A percentile compares a stretch with the other conserved stretches of the same genome.
phyloP scores from a whole-genome alignment of 352 stramenopile genomes.

The Peronospora tabacina region DNA sequence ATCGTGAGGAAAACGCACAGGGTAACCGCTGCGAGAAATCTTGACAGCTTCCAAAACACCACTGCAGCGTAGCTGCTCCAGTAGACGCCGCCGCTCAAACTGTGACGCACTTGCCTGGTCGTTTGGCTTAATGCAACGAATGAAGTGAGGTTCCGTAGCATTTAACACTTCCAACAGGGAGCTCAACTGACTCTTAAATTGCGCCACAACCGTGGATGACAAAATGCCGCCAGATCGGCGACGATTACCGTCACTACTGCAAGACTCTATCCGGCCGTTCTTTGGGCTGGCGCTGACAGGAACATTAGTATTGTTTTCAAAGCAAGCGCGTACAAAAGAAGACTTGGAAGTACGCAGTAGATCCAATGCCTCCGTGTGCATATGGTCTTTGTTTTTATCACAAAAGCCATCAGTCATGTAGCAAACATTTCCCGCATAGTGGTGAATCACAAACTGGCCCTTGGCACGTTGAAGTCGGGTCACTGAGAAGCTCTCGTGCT shows the following conservation, averaged over 20 bases:
- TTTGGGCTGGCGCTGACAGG: conserved; percentile 17
- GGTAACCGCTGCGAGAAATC: conserved; percentile 85
- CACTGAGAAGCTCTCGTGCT: conserved; percentile 62
- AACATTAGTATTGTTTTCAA: conserved; percentile 35
- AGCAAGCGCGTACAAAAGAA: conserved; percentile 63
- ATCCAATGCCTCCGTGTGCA: conserved; percentile 73
- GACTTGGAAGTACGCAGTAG: conserved; percentile 59
- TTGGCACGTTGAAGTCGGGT: conserved; percentile 72
- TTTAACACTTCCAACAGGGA: conserved; percentile 92
- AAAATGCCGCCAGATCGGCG: conserved; percentile 63
- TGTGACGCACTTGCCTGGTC: conserved; percentile 47
- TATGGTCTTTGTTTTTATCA: conserved; percentile 88
- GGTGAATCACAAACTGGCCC: conserved; percentile 77
- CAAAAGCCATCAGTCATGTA: conserved; percentile 80
- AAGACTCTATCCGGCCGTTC: conserved; percentile 21
- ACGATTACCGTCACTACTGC: conserved; percentile 34
- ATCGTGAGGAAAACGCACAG: conserved; percentile 92
- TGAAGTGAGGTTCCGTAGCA: conserved; percentile 89
- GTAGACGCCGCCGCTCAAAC: conserved; percentile 60
- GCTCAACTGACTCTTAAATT: conserved; percentile 92
- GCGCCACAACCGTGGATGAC: conserved; percentile 76
- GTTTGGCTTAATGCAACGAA: conserved; percentile 88
- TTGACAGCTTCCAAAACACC: conserved; percentile 85
- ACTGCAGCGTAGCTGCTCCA: conserved; percentile 83
- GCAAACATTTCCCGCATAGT: conserved; percentile 81